A percentile compares a stretch with the other conserved stretches of the same genome.
These are phyloP conservation scores for Ballota nigra DNA, from an alignment of 257 asterid species.

Conservation along the genomic window DNA sequence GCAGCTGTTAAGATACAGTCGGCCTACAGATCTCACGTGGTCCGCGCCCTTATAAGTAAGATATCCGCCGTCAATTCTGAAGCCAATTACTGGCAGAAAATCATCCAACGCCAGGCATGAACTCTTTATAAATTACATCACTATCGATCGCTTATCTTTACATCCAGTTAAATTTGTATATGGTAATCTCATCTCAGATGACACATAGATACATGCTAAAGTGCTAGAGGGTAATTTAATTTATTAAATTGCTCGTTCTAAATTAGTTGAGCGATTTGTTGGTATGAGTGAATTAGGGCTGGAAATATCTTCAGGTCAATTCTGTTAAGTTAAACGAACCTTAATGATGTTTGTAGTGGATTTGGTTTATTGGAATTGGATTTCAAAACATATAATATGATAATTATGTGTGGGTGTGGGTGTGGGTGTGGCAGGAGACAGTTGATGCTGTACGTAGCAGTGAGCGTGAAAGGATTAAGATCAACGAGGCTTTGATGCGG, in stretches of 20 bases:
- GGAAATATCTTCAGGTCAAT: neutral
- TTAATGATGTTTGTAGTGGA: neutral
- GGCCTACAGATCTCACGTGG: constrained; percentile 58
- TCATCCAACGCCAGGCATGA: constrained; percentile 80
- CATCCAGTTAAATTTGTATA: neutral
- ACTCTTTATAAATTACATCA: neutral
- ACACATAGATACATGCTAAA: neutral
- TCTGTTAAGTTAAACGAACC: neutral
- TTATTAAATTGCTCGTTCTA: neutral
- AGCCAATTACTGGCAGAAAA: constrained; percentile 65
- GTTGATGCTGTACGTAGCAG: constrained; percentile 83
- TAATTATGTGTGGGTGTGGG: constrained; percentile 5
- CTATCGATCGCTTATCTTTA: neutral
- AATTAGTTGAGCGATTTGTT: neutral
- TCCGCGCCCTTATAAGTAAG: constrained; percentile 60
- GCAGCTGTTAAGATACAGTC: constrained; percentile 76
- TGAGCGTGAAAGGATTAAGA: constrained; percentile 68
- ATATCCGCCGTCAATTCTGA: constrained; percentile 71
- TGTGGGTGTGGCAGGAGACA: constrained; percentile 89
- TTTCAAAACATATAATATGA: neutral
- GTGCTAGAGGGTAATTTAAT: neutral
- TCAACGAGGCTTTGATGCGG: constrained; percentile 79
- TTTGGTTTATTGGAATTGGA: neutral
- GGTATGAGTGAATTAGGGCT: neutral
- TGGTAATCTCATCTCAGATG: neutral